A percentile compares a stretch with the other conserved stretches of the same genome.
These are phyloP conservation scores for Cairneyella variabilis DNA, from an alignment of 495 filamentous ascomycete species.

Conservation along the genomic window DNA sequence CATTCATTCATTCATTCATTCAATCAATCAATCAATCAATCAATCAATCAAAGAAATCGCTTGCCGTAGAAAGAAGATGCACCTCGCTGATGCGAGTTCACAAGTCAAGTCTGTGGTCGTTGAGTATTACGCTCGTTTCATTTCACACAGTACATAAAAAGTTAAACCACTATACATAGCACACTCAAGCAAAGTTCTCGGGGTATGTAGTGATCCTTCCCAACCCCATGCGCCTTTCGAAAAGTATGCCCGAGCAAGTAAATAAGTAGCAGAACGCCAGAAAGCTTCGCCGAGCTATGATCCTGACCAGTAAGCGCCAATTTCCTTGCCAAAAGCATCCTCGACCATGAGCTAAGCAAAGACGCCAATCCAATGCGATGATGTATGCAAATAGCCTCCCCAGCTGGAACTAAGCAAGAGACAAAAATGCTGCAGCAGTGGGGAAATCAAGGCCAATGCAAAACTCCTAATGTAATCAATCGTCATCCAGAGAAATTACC, in stretches of 20 bases:
- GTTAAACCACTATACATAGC: no score
- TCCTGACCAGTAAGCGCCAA: neutral
- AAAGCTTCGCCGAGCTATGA: neutral
- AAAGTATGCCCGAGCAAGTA: neutral
- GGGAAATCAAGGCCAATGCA: neutral
- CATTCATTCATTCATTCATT: no score
- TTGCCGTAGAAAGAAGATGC: no score
- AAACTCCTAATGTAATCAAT: neutral
- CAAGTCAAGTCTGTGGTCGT: no score
- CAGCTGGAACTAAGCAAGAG: neutral
- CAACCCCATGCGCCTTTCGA: no score
- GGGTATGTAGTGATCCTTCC: no score
- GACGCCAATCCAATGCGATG: neutral
- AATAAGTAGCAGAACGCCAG: neutral
- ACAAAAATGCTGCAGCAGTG: neutral
- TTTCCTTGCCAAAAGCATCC: neutral
- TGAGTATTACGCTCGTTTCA: no score
- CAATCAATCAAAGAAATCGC: no score
- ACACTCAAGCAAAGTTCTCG: no score
- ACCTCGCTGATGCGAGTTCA: no score
- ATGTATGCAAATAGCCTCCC: constrained; percentile 4
- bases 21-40: no score
- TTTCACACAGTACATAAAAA: no score
- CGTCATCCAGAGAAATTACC: constrained; percentile 23
- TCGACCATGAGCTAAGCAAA: neutral